phyloP scores from a whole-genome alignment of 345 rosid genomes.

The Eucalyptus cloeziana region DNA sequence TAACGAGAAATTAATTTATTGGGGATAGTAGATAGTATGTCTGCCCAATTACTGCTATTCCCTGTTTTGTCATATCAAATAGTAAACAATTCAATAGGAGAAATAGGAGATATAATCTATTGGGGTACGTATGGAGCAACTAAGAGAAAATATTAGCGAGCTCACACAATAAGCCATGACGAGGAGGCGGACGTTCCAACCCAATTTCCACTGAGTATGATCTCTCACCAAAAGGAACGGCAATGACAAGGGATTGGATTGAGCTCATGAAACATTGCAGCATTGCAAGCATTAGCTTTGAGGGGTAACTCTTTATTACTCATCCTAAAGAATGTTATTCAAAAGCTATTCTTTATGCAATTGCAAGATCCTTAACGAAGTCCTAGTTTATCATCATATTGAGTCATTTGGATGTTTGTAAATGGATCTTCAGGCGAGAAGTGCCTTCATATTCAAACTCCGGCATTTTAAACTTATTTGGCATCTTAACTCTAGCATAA shows the following conservation, averaged over 20 bases:
- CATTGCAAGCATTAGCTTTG: conserved; percentile 68
- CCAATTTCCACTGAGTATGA: conserved; percentile 55
- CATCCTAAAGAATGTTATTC: conserved; percentile 17
- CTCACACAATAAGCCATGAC: conserved; percentile 74
- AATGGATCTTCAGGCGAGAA: neutral
- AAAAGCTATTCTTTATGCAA: neutral
- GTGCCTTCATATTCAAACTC: neutral
- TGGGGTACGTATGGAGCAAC: too few species aligned
- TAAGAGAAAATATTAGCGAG: neutral
- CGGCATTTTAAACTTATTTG: too few species aligned
- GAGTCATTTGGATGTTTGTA: neutral
- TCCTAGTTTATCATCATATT: neutral
- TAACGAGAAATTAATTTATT: neutral
- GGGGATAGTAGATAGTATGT: conserved; percentile 69
- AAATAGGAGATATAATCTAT: neutral
- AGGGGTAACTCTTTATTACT: conserved; percentile 55
- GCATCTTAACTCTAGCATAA: too few species aligned
- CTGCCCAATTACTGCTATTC: conserved; percentile 70
- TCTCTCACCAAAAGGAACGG: conserved; percentile 59
- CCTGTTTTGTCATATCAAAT: conserved; percentile 15
- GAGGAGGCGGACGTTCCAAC: conserved; percentile 58
- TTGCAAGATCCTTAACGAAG: neutral
- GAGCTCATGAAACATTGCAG: conserved; percentile 67
- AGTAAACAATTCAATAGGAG: neutral
- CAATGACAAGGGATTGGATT: conserved; percentile 59